Evolutionary conservation across 148 eudicot genomes (phyloP), one percentile per base, ranked within the genome.

Genomic region (Arbutus unedo): DNA sequence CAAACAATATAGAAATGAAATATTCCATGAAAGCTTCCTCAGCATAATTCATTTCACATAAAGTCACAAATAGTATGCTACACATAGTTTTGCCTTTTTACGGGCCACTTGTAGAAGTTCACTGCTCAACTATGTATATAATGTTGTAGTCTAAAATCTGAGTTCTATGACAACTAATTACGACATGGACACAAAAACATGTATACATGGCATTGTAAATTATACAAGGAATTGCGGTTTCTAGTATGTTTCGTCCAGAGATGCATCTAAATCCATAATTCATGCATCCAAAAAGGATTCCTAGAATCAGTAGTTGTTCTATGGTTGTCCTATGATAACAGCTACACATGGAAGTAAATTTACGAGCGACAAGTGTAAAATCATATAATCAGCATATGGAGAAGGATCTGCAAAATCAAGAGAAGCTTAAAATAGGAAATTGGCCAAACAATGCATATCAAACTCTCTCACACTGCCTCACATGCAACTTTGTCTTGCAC

Each of bases 31-130:
- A 64, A 25, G 25, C 6, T 23, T 64, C 16, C 60, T 64, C 43
- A 8, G 2, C 7, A 64, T 23, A 64, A 1, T 11, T 64, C 38
- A 64, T 59, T 64, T 64, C 41, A 23, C 71, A 64, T n/a, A 4
- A 25, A 76, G 5, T 57, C 49, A 4, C 48, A 0, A 54, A 18
- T 47, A 47, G 38, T 21, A 25, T 0, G 0, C n/a, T 56, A 15
- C 4, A 56, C 19, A 74, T 10, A 23, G 6, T 50, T 50, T 76
- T 10, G 6, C 2, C 25, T 50, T 16, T 56, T 23, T 18, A 50
- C 11, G 47, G 53, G 56, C 73, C 73, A 62, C 73, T 78, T 79
- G 51, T 64, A 62, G 62, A 79, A 45, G 21, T 60, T 8, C 72
- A 59, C 31, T 19, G 4, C n/a, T 6, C 81, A 79, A 48, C n/a